Evolutionary conservation across 768 basidiomycete genomes (phyloP), one percentile per base, ranked within the genome.

Genomic region (Tylopilus rubrobrunneus): DNA sequence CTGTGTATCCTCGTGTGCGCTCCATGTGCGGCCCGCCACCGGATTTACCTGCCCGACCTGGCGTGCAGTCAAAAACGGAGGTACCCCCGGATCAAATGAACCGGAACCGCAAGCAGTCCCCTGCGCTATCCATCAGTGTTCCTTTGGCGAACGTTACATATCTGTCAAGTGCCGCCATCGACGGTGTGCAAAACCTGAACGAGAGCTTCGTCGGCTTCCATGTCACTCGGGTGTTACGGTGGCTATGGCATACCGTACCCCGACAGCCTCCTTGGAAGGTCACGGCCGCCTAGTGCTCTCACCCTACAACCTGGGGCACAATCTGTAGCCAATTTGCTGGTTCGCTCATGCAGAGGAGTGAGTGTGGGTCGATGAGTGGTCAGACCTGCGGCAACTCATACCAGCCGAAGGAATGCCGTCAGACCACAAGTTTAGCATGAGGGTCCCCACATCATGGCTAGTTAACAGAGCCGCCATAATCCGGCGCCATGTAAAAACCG

Each of bases 21-120:
- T 43, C 51, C 44, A 41, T 52, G 40, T 40, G 55, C 51, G 42
- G 36, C 36, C 39, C 51, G 12, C 51, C 36, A 46, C 21, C 52
- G 51, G 55, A 46, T 40, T 59, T 49, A 47, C 42, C 59, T 41
- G 41, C 25, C 62, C 40, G 40, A 41, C 17, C 39, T 39, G 39
- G 17, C 33, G 48, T 41, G 50, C 21, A 15, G 9, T 39, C 29
- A 28, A 48, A 33, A 14, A 34, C 7, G 34, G 34, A 15, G 34
- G 23, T 7, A 28, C 43, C 43, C 42, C 29, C 39, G 37, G 49
- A 45, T 55, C 59, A 53, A 48, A 49, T 45, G 34, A 45, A 48
- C 47, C 52, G 54, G 62, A 17, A 56, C 59, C 40, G 48, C 37
- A 46, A 50, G 46, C 8, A 23, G 27, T 34, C 56, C 33, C 42